Evolutionary conservation across 2,329 filamentous ascomycete genomes (phyloP).

Genomic region (Cercospora beticola): DNA sequence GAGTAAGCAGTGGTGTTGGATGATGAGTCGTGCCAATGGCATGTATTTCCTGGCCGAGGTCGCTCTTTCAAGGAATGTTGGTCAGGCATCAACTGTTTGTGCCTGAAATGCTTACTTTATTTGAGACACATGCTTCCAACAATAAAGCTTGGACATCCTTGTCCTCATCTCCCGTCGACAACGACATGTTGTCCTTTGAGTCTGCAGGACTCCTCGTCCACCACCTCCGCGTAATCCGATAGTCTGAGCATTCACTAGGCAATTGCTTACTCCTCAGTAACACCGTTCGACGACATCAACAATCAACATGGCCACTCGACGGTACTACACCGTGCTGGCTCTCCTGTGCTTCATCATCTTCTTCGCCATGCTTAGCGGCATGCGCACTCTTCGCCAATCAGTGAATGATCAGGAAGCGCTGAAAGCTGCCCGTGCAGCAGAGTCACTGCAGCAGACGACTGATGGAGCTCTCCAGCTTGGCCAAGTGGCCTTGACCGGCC

Average conservation of each 20-base stretch:
- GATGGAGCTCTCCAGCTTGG: constrained; percentile 10
- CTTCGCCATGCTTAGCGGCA: constrained; percentile 44
- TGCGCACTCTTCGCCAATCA: constrained; percentile 9
- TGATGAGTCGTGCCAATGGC: constrained; percentile 8
- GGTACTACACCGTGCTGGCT: constrained; percentile 13
- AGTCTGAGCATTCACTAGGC: background rate
- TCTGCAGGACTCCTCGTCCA: background rate
- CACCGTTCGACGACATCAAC: background rate
- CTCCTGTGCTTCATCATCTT: constrained; percentile 38
- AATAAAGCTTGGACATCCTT: background rate
- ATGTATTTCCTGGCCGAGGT: constrained; percentile 9
- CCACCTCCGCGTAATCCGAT: background rate
- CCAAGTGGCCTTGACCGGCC: constrained; percentile 33
- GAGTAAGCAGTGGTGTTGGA: background rate
- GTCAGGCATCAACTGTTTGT: background rate
- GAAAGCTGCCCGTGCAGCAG: background rate
- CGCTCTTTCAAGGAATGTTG: background rate
- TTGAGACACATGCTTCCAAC: background rate
- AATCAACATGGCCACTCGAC: constrained; percentile 9
- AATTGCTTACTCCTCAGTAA: background rate
- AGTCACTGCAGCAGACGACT: background rate
- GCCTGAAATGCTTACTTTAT: background rate
- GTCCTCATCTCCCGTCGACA: background rate
- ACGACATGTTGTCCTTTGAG: background rate
- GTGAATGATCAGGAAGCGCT: background rate